Base-by-base conservation (phyloP, 345 rosid species). In the Erodium maritimum region DNA sequence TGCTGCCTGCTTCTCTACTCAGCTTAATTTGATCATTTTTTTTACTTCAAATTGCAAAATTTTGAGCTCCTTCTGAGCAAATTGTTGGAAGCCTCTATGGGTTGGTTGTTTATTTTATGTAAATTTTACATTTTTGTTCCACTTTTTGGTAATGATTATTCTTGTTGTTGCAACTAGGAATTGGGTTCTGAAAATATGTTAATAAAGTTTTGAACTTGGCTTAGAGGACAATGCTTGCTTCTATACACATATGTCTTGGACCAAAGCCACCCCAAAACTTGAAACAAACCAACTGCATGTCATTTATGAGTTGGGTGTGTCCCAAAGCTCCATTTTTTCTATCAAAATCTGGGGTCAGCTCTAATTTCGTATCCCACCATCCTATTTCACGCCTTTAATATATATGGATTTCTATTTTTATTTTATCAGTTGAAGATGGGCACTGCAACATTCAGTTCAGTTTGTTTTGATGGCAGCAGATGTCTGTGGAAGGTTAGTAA, bases 401-500 rank as follows among this genome's bases (percentile, higher is more conserved):
- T 42, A 42, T 14, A 16, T 14, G 14, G 48, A 42, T 42, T 10
- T 42, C 9, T 29, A 11, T 42, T 10, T 42, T 7, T 42, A 7
- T 42, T 42, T 42, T 7, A 42, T 0, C 12, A 42, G n/a, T n/a
- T n/a, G 48, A 16, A 42, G 12, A 42, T 42, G 48, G 12, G 48
- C 48, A 42, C 48, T 3, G 48, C 48, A 42, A 42, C 48, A 42
- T 42, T 42, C 48, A 42, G 17, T 42, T 42, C 48, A 3, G 17
- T 42, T 42, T 42, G 48, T 11, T 42, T 10, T 60, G 50, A 73
- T 50, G 60, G 70, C 33, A 72, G 70, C 33, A 72, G 77, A 29
- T 69, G 55, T 66, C 57, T 70, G 19, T 74, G 68, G 71, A 81
- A 77, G 90, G 90, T 84, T 23, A 58, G 75, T 55, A 17, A 16